Evolutionary conservation across 2,329 filamentous ascomycete species (phyloP), one percentile per base, ranked within the genome.

Genomic region (Sporothrix phasma): DNA sequence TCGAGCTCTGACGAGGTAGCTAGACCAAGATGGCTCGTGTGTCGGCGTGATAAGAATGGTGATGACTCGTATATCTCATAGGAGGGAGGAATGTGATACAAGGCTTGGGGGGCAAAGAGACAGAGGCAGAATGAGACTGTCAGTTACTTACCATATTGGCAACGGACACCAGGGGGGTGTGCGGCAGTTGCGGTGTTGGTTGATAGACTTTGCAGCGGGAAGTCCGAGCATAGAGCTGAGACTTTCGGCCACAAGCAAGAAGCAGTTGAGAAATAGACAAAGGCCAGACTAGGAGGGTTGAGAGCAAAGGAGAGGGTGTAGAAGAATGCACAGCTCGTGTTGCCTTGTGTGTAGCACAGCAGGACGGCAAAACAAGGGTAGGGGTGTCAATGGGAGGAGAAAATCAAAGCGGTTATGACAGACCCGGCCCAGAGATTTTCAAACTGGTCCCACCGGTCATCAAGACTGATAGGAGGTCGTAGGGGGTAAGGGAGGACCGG

Each of bases 61-160:
- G 37, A 47, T 34, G 41, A 19, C 39, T 61, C n/a, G n/a, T 45
- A 43, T 39, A 26, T 41, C 37, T 31, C n/a, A 6, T 13, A 5
- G 24, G 39, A 41, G 24, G 34, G 24, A 17, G 15, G 59, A 24
- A 34, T 51, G 31, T 5, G 41, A 46, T 26, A 31, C 29, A 47
- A 11, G 8, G 5, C 11, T 37, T 4, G 19, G 11, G 39, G 39
- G 2, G 39, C 15, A 45, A 24, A 19, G 72, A 72, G 46, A 34
- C 72, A 37, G 41, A 64, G 67, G 53, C 69, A 41, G 24, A 60
- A 29, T 37, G 10, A 8, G 8, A 46, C 34, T 1, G 34, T 7
- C 19, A 45, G 46, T 39, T 69, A 73, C 79, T 80, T 80, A 81
- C 79, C 79, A 81, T 81, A 72, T 74, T 78, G 73, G 73, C 73